A percentile compares a stretch with the other conserved stretches of the same genome.
phyloP scores from a whole-genome alignment of 345 rosid genomes.

The Hypericum androsaemum region DNA sequence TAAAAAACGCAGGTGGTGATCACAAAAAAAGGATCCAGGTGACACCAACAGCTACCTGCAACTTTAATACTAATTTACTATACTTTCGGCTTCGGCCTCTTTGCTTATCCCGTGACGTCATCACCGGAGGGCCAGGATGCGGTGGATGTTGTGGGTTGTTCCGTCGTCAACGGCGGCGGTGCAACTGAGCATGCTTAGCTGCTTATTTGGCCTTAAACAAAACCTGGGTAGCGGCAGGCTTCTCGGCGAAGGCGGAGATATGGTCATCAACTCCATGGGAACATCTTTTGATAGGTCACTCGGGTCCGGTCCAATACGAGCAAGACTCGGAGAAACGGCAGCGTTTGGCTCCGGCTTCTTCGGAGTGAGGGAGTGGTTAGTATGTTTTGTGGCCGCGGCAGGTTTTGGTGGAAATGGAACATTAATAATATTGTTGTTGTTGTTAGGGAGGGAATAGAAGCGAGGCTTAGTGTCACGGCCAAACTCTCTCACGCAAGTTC shows the following conservation, averaged over 20 bases:
- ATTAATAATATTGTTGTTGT: too few species aligned
- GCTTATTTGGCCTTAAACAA: constrained; percentile 14
- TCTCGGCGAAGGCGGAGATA: constrained; percentile 20
- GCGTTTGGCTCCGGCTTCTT: constrained; percentile 15
- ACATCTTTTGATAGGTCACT: constrained; percentile 36
- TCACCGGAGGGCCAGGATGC: constrained; percentile 59
- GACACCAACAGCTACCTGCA: constrained; percentile 7
- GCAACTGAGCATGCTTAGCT: constrained; percentile 3
- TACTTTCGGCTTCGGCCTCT: constrained; percentile 15
- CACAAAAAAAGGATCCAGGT: constrained; percentile 6
- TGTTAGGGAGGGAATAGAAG: constrained; percentile 31
- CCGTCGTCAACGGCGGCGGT: constrained; percentile 31
- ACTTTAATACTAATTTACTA: constrained; percentile 10
- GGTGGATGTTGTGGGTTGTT: constrained; percentile 53
- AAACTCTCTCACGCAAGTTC: too few species aligned
- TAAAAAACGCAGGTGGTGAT: constrained; percentile 26
- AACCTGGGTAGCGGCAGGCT: constrained; percentile 26
- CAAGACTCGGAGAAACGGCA: constrained; percentile 4
- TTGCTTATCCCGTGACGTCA: constrained; percentile 10
- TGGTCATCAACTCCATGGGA: constrained; percentile 8
- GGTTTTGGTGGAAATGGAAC: constrained; percentile 21
- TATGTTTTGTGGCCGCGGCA: constrained; percentile 17
- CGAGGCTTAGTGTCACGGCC: too few species aligned
- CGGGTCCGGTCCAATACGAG: constrained; percentile 34
- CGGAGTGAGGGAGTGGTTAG: constrained; percentile 30